phyloP scores from a whole-genome alignment of 208 protist genomes.

The Leishmania aethiopica region DNA sequence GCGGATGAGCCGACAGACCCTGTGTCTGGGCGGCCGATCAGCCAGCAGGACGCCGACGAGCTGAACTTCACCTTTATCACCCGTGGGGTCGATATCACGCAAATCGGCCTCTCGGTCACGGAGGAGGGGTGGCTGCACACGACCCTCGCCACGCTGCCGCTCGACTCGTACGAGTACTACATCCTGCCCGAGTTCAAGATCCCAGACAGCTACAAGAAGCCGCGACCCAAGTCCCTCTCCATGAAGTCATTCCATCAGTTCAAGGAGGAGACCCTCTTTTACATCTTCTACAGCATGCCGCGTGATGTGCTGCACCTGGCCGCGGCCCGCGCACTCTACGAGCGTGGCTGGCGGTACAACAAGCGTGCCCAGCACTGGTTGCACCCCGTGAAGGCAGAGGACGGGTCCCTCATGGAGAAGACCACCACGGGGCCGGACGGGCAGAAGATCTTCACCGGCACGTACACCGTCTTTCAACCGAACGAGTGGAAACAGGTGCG shows the following conservation, averaged over 20 bases:
- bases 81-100: conserved; percentile 77
- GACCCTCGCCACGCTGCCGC: conserved; percentile 67
- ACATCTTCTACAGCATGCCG: conserved; percentile 99
- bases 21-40: conserved; percentile 39
- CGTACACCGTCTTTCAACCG: conserved; percentile 71
- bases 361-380: conserved; percentile 80
- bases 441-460: conserved; percentile 25
- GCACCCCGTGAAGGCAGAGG: conserved; percentile 25
- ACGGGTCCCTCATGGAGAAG: conserved; percentile 26
- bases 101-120: conserved; percentile 63
- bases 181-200: conserved; percentile 82
- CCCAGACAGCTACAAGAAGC: conserved; percentile 82
- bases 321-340: conserved; percentile 92
- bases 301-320: conserved; percentile 96
- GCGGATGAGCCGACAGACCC: conserved; percentile 37
- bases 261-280: conserved; percentile 97
- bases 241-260: conserved; percentile 90
- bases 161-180: conserved; percentile 61
- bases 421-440: conserved; percentile 17
- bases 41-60: conserved; percentile 51
- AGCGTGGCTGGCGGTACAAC: conserved; percentile 92
- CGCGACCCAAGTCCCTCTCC: conserved; percentile 68
- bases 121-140: conserved; percentile 75
- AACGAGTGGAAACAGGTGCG: conserved; percentile 61
- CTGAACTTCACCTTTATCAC: conserved; percentile 68